Evolutionary conservation across 192 early-diverging fungal genomes (phyloP), one percentile per base, ranked within the genome.

Genomic region (Chytriomyces sp.): DNA sequence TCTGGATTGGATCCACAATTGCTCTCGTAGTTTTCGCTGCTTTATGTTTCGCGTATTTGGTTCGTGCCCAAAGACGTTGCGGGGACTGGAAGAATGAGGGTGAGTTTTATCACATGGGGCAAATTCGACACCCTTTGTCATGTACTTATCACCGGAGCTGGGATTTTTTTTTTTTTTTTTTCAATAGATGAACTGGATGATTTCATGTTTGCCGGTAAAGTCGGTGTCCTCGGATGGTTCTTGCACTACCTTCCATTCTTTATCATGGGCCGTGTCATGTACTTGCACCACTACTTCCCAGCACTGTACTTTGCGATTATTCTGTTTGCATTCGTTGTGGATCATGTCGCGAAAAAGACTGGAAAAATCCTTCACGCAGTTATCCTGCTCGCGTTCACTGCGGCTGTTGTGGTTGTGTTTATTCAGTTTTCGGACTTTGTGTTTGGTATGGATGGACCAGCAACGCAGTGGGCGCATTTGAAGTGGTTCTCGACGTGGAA

Each of bases 221-320:
- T 93, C 16, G 88, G 94, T 50, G 84, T 91, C 20, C 81, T 90
- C 46, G 97, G 96, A 11, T 99, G 96, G 96, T 83, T 92, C 50
- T 81, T 97, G 61, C 97, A 99, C 81, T 99, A 97, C 81, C 45
- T 92, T 24, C 96, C 96, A 10, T 98, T 97, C 85, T 97, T 84
- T 74, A 88, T 97, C 64, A 98, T 99, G 95, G 97, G 96, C 20
- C 92, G 97, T 35, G 95, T 98, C 44, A 95, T 92, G 1, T 99
- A 98, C 73, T 81, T 97, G 46, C 97, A 99, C 79, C 97, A 98
- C 82, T 98, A 98, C 80, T 97, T 97, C 85, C 96, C 97, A 0
- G 95, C 95, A 0, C 79, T 97, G 28, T 97, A 98, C 81, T 99
- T 97, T 87, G 89, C 91, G 11, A 92, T 97, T 73, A 89, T 98